These are phyloP conservation scores for Oryza officinalis DNA, from an alignment of 176 grass and related monocot genomes.

Conservation along the genomic window DNA sequence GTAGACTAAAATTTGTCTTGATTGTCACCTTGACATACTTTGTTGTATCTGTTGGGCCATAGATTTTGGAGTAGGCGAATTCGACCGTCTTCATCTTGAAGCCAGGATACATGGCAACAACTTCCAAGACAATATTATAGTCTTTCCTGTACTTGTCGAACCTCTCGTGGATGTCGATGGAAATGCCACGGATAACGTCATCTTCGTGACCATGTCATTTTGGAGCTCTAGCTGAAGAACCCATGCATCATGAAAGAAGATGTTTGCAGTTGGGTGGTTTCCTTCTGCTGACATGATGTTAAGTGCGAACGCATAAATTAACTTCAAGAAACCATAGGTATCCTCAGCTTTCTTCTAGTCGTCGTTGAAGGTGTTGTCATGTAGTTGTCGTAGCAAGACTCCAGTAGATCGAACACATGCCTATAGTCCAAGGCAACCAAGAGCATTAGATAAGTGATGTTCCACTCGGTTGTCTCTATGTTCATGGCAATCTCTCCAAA, in stretches of 20 bases:
- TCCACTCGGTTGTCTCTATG: slow-evolving; percentile 54
- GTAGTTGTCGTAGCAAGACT: slow-evolving; percentile 48
- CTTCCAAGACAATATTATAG: slow-evolving; percentile 46
- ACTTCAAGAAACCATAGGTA: slow-evolving; percentile 49
- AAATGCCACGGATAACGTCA: slow-evolving; percentile 32
- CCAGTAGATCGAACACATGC: slow-evolving; percentile 47
- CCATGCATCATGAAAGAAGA: slow-evolving; percentile 62
- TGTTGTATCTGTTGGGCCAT: slow-evolving; percentile 19
- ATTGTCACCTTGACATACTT: slow-evolving; percentile 45
- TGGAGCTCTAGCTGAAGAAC: slow-evolving; percentile 43
- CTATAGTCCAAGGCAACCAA: slow-evolving; percentile 49
- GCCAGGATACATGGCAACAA: slow-evolving; percentile 62
- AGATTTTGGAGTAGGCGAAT: slow-evolving; percentile 51
- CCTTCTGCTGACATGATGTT: slow-evolving; percentile 16
- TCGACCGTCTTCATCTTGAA: slow-evolving; percentile 59
- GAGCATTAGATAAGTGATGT: slow-evolving; percentile 58
- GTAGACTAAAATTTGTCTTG: no score
- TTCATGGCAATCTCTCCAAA: slow-evolving; percentile 41
- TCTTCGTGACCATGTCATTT: slow-evolving; percentile 25
- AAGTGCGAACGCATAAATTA: slow-evolving; percentile 47
- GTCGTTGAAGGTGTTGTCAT: slow-evolving; percentile 35
- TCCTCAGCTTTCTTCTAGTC: slow-evolving; percentile 58
- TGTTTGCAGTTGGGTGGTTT: slow-evolving; percentile 42
- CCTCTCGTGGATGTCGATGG: slow-evolving; percentile 41
- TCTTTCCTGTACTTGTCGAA: slow-evolving; percentile 64